Conservation (phyloP, 768 basidiomycete genomes). For the Mycena venus region DNA sequence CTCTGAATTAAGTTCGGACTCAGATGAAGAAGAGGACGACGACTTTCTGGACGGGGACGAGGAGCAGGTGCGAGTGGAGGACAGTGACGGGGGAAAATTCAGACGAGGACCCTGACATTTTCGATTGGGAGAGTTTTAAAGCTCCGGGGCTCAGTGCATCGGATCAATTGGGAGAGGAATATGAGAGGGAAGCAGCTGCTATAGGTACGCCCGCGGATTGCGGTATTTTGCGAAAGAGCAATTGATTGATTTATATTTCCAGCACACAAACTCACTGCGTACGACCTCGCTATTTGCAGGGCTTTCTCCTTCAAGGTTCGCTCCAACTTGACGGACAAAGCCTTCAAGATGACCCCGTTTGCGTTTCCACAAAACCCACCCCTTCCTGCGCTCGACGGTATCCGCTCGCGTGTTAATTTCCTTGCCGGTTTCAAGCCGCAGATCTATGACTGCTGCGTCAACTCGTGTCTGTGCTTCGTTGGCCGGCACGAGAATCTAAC, state of each 20-base stretch:
- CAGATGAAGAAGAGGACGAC: background rate
- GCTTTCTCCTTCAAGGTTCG: constrained; percentile 37
- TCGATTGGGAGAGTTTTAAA: constrained; percentile 1
- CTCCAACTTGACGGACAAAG: constrained; percentile 32
- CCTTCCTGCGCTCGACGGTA: constrained; percentile 25
- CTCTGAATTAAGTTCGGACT: too few species aligned
- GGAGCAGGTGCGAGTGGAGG: background rate
- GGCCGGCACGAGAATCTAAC: constrained; percentile 39
- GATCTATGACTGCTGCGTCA: constrained; percentile 26
- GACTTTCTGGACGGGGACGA: background rate
- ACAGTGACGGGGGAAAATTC: background rate
- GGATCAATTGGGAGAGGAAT: background rate
- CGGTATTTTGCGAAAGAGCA: too few species aligned
- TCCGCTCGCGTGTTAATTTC: constrained; percentile 31
- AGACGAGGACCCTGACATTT: background rate
- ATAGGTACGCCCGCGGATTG: too few species aligned
- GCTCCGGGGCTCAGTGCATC: background rate
- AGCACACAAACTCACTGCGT: constrained; percentile 33
- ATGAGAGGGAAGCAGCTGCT: constrained; percentile 1
- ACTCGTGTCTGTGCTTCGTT: constrained; percentile 40
- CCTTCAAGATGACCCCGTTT: constrained; percentile 20
- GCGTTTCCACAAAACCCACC: constrained; percentile 34
- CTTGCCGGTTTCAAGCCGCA: constrained; percentile 47
- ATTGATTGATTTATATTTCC: background rate
- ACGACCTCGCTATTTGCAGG: constrained; percentile 36